A percentile compares a stretch with the other conserved stretches of the same genome.
Conservation (phyloP, 176 grass and related monocot genomes). For the Poa pratensis region DNA sequence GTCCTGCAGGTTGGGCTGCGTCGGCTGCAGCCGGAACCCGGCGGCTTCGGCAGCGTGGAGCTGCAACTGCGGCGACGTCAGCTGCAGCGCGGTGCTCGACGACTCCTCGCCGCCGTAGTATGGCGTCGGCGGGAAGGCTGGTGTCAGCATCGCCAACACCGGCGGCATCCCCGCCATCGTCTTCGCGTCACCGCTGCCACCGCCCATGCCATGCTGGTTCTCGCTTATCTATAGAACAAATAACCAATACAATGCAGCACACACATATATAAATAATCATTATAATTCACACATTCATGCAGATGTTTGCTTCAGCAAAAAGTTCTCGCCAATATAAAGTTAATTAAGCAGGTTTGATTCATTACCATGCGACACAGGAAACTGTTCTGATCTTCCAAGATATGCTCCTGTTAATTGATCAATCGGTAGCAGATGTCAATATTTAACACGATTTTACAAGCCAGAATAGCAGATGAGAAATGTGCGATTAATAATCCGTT, state of each 20-base stretch:
- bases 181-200: conserved; percentile 39
- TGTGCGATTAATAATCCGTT: not conserved
- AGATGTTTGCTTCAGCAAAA: conserved; percentile 5
- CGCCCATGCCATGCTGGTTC: conserved; percentile 46
- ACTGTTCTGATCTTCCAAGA: conserved; percentile 81
- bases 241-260: not conserved
- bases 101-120: conserved; percentile 52
- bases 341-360: not conserved
- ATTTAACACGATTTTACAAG: not conserved
- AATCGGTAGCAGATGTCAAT: not conserved
- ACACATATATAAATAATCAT: not conserved
- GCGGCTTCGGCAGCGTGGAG: conserved; percentile 21
- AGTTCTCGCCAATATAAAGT: not conserved
- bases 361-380: conserved; percentile 69
- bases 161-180: conserved; percentile 43
- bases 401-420: conserved; percentile 61
- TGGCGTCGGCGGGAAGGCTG: conserved; percentile 42
- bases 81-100: conserved; percentile 67
- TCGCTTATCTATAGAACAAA: conserved; percentile 45
- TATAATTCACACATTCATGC: not conserved
- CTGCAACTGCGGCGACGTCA: conserved; percentile 55
- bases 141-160: conserved; percentile 59
- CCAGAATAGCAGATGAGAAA: not conserved
- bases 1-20: conserved; percentile 88
- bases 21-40: conserved; percentile 76